phyloP scores from a whole-genome alignment of 2,329 filamentous ascomycete species.

The Penicillium italicum region DNA sequence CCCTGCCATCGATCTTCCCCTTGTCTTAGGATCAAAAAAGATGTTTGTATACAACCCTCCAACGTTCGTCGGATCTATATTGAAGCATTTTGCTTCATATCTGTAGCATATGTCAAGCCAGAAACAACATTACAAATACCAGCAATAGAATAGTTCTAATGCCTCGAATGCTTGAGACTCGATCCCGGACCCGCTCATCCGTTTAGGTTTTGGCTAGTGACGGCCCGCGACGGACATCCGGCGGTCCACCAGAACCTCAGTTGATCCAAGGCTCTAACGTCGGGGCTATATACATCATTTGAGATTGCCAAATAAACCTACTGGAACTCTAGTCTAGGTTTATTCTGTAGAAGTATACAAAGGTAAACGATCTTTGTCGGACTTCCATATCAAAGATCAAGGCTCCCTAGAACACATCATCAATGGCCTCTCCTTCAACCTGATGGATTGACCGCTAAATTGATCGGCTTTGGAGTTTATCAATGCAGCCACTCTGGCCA shows the following conservation, averaged over 20 bases:
- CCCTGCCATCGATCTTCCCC: too few relatives aligned
- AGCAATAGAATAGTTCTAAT: neutral
- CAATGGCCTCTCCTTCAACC: too few relatives aligned
- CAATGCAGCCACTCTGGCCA: too few relatives aligned
- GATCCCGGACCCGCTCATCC: neutral
- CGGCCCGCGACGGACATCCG: neutral
- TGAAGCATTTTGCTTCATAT: neutral
- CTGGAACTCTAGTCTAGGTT: neutral
- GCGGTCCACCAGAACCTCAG: neutral
- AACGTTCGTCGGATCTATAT: too few relatives aligned
- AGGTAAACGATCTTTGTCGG: too few relatives aligned
- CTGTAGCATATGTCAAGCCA: neutral
- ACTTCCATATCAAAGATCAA: too few relatives aligned
- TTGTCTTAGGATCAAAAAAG: too few relatives aligned
- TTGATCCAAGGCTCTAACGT: neutral
- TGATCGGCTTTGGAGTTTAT: too few relatives aligned
- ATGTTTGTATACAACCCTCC: too few relatives aligned
- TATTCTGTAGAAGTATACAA: too few relatives aligned
- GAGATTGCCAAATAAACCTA: neutral
- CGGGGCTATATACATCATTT: neutral
- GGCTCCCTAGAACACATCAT: too few relatives aligned
- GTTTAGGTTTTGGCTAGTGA: neutral
- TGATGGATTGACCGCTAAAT: too few relatives aligned
- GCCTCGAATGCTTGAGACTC: neutral
- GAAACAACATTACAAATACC: neutral